Base-by-base conservation (phyloP, 2,329 filamentous ascomycete species). In the Neophaeococcomyces aloes region DNA sequence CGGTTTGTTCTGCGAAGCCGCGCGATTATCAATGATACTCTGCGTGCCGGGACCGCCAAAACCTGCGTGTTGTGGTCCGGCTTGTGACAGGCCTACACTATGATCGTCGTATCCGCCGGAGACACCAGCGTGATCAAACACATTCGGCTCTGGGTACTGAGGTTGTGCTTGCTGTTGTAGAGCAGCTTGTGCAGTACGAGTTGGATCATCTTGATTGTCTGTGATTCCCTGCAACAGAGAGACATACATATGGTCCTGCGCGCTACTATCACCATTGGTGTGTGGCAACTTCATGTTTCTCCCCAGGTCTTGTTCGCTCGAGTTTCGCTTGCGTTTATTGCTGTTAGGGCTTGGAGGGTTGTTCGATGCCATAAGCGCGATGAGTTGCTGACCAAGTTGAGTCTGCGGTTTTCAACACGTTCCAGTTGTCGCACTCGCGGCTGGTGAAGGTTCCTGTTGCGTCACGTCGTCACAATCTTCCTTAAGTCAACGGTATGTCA, bases 1-100 rank as follows among this genome's bases (percentile, higher is more conserved):
- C 6, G 88, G 88, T 64, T 95, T 96, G 73, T 63, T 52, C 68
- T 63, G 52, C 69, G 54, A 8, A 10, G 66, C 69, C 14, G 35
- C 31, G 11, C 40, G 31, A 29, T 30, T 25, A 17, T 43, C 40
- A 11, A 43, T 14, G 14, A 36, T 36, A 13, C 66, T 69, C 51
- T 72, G 71, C 25, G 72, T 65, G 34, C 69, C 66, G 44, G 72
- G 6, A 5, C 15, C n/a, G n/a, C n/a, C n/a, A n/a, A 17, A 31
- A 51, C 65, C 69, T 10, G 38, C n/a, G 68, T 67, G 49, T 61
- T 69, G 29, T 8, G 44, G 31, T 63, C 63, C 8, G 54, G 57
- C 41, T 64, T 44, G 38, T 19, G 47, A 35, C 23, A 51, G 42
- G 29, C 50, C 46, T 21, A 50, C 46, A 18, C 44, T 3, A 19